Evolutionary conservation across 1,139 yeast species (phyloP).

Genomic region (Saccharomyces hybrid): DNA sequence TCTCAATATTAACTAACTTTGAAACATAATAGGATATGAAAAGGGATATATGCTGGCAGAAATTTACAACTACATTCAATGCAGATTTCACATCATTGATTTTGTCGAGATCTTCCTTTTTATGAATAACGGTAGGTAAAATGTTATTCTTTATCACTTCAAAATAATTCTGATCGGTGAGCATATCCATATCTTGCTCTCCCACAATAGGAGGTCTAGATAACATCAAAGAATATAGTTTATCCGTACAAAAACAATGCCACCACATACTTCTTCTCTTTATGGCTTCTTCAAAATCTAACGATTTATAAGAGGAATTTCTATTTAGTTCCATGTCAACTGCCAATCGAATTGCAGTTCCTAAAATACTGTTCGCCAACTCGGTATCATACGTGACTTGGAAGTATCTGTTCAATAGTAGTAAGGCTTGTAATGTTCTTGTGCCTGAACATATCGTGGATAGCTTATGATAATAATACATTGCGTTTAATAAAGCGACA

Average conservation of each 20-base stretch:
- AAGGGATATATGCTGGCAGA: slow-evolving; percentile 18
- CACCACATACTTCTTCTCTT: slow-evolving; percentile 22
- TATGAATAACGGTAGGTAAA: slow-evolving; percentile 3
- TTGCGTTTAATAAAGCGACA: slow-evolving; percentile 19
- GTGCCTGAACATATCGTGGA: slow-evolving; percentile 20
- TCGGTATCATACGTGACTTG: slow-evolving; percentile 19
- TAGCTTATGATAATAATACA: slow-evolving; percentile 24
- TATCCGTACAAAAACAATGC: slow-evolving; percentile 23
- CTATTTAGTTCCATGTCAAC: slow-evolving; percentile 20
- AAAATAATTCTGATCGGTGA: slow-evolving; percentile 18
- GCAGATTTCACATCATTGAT: slow-evolving; percentile 14
- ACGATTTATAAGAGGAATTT: slow-evolving; percentile 11
- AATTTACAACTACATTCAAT: slow-evolving; percentile 15
- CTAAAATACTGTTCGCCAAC: slow-evolving; percentile 18
- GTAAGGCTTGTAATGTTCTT: slow-evolving; percentile 20
- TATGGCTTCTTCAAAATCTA: slow-evolving; percentile 15
- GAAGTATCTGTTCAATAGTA: slow-evolving; percentile 20
- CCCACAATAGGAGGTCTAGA: slow-evolving; percentile 21
- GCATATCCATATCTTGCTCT: slow-evolving; percentile 19
- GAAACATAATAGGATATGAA: slow-evolving; percentile 20
- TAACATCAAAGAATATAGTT: slow-evolving; percentile 17
- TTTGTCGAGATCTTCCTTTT: slow-evolving; percentile 12
- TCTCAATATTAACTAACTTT: slow-evolving; percentile 16
- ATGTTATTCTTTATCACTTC: slow-evolving; percentile 12
- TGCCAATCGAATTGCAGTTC: slow-evolving; percentile 24